Conservation (phyloP, 139 green algal genomes). For the Tetraselmis chui region DNA sequence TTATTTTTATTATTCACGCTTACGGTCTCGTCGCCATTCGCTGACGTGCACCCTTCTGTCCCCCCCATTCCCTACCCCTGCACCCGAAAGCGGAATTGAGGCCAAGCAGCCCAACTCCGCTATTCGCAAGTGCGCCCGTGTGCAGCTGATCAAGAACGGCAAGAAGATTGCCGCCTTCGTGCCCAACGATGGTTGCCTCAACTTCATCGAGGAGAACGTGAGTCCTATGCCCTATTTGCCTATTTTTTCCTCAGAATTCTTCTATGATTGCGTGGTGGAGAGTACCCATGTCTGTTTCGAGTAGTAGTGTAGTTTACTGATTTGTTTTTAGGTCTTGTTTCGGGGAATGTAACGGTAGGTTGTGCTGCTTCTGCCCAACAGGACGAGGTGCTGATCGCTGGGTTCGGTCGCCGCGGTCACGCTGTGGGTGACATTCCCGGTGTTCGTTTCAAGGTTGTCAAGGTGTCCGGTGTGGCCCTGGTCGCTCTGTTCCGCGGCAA, state of each 20-base stretch:
- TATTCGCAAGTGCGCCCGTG: constrained; percentile 98
- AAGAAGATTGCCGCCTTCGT: constrained; percentile 99
- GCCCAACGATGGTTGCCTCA: constrained; percentile 98
- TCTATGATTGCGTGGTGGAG: constrained; percentile 97
- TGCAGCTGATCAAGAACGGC: constrained; percentile 99
- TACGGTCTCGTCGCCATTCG: too few relatives aligned
- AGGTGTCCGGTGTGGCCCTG: constrained; percentile 95
- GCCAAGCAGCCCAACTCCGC: constrained; percentile 99
- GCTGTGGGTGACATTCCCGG: constrained; percentile 99
- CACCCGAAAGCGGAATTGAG: constrained; percentile 89
- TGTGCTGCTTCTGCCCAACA: constrained; percentile 23
- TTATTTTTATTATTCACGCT: not conserved
- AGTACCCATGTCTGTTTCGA: constrained; percentile 99
- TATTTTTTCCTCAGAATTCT: constrained; percentile 94
- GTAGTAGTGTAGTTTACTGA: too few relatives aligned
- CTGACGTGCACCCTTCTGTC: too few relatives aligned
- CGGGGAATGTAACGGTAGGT: too few relatives aligned
- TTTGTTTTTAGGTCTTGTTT: too few relatives aligned
- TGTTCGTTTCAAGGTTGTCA: constrained; percentile 99
- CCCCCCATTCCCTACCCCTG: not conserved
- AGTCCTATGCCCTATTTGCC: constrained; percentile 90
- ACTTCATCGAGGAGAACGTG: constrained; percentile 99
- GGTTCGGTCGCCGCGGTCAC: constrained; percentile 95
- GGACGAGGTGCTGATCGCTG: constrained; percentile 97
- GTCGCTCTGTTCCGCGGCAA: constrained; percentile 96